Percentiles rank a stretch among this genome's conserved stretches.
phyloP scores from a whole-genome alignment of 164 flowering plant genomes.

The Litsea cubeba region DNA sequence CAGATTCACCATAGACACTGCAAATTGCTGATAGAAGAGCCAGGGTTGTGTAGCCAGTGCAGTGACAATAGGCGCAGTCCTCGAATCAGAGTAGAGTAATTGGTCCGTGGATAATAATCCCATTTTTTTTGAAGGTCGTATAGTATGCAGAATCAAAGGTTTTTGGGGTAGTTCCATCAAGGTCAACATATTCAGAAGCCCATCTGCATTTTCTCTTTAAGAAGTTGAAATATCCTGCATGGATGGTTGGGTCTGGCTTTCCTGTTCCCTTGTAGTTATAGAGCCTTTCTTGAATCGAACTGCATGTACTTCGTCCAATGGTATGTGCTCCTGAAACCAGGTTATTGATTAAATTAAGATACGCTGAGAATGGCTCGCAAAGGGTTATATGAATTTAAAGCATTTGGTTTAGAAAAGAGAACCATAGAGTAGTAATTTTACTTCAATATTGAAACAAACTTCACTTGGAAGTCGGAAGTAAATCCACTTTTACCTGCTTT shows the following conservation, averaged over 20 bases:
- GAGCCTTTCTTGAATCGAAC: constrained; percentile 43
- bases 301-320: constrained; percentile 62
- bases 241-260: constrained; percentile 43
- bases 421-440: too few species aligned
- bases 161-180: constrained; percentile 56
- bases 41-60: constrained; percentile 31
- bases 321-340: constrained; percentile 66
- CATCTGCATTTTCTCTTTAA: constrained; percentile 64
- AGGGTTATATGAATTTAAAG: too few species aligned
- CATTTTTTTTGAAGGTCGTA: constrained; percentile 46
- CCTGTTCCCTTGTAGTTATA: constrained; percentile 40
- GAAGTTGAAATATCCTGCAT: constrained; percentile 42
- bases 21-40: constrained; percentile 48
- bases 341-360: not conserved
- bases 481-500: too few species aligned
- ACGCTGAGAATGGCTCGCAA: too few species aligned
- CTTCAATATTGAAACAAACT: too few species aligned
- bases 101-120: constrained; percentile 63
- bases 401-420: too few species aligned
- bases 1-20: constrained; percentile 64
- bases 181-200: constrained; percentile 50
- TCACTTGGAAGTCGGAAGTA: too few species aligned
- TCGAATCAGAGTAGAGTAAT: constrained; percentile 37
- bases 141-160: constrained; percentile 52
- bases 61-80: constrained; percentile 41